Evolutionary conservation across 352 stramenopile species (phyloP).

Genomic region (Thraustochytrium sp.): DNA sequence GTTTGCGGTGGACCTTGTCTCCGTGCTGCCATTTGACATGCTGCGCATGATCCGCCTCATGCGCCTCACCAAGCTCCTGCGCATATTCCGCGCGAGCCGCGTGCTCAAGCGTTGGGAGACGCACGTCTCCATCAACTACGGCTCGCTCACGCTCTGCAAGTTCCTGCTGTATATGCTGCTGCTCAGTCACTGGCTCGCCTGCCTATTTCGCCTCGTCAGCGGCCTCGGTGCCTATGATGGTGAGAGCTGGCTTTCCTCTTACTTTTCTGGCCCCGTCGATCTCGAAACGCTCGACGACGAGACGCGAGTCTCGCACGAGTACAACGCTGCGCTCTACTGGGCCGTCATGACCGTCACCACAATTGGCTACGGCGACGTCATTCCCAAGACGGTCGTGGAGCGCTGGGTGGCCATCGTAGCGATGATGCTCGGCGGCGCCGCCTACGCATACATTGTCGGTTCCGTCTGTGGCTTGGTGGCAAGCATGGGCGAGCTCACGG

Average conservation of each 20-base stretch:
- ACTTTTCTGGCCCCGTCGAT: neutral
- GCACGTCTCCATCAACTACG: constrained; percentile 23
- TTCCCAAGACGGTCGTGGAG: constrained; percentile 32
- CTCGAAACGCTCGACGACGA: neutral
- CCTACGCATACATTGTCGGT: constrained; percentile 49
- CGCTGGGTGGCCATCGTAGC: constrained; percentile 30
- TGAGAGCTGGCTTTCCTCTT: constrained; percentile 4
- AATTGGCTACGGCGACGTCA: constrained; percentile 49
- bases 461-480: constrained; percentile 35
- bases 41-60: constrained; percentile 45
- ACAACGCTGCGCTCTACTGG: constrained; percentile 46
- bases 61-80: constrained; percentile 47
- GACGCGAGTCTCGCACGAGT: constrained; percentile 18
- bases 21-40: constrained; percentile 3
- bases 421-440: constrained; percentile 46
- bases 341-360: constrained; percentile 48
- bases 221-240: neutral
- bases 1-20: constrained; percentile 45
- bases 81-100: constrained; percentile 44
- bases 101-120: constrained; percentile 47
- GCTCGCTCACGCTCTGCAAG: constrained; percentile 9
- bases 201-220: constrained; percentile 34
- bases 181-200: constrained; percentile 47
- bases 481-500: constrained; percentile 40
- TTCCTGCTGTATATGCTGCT: constrained; percentile 47